Evolutionary conservation across 148 eudicot genomes (phyloP), one percentile per base, ranked within the genome.

Genomic region (Fallopia convolvulus): DNA sequence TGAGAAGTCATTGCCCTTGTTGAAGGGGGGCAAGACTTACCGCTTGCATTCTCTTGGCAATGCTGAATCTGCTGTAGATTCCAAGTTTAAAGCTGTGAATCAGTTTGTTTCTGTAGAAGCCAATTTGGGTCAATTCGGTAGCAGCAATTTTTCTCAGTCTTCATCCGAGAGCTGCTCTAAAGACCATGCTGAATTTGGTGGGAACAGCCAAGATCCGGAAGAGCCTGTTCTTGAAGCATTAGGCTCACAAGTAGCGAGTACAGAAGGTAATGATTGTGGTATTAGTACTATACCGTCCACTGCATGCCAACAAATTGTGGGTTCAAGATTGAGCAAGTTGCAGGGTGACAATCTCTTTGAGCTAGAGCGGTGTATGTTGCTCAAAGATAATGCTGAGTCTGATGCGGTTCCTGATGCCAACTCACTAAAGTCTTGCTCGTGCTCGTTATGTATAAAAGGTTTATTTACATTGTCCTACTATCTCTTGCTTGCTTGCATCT

Each of bases 391-490:
- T 83, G 87, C 82, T 49, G 72, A 78, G 75, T 81, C 83, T 32
- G 78, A 74, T 80, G 77, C 74, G 44, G 44, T 15, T 14, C 72
- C 41, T 36, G 82, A 76, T 47, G 21, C 77, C 17, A 85, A 89
- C 79, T 77, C 75, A 71, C 83, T 92, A 52, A 90, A 88, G 70
- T 58, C 80, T 73, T 94, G 95, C 80, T 68, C 93, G 2, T 94
- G 98, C 80, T 89, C 97, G n/a, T 90, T 94, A 84, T 94, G 97
- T 79, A 81, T 84, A 0, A 90, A 94, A 86, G 98, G 98, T 94
- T 76, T 52, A 8, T 36, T 33, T 30, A 14, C 72, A 14, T 32
- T 66, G 14, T 12, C 72, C 33, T 32, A 30, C 21, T 23, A 8
- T 21, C 65, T 58, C 26, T 58, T 33, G 72, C 41, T 30, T 66